Evolutionary conservation across 1,284 basidiomycete species (phyloP).

Genomic region (Spongispora temasekensis): DNA sequence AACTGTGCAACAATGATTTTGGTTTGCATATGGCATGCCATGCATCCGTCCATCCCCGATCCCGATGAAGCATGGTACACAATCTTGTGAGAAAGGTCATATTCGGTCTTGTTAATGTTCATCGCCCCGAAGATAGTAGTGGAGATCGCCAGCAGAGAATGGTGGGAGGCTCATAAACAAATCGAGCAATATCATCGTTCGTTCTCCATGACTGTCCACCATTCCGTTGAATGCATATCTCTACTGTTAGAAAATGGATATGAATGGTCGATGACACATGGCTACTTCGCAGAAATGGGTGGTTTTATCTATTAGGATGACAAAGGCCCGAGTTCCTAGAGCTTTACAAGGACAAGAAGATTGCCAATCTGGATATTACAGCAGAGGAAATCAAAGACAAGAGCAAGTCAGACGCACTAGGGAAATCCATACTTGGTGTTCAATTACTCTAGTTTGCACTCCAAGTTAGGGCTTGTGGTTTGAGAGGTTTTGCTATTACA

Average conservation of each 20-base stretch:
- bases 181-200: not conserved
- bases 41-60: not conserved
- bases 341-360: not conserved
- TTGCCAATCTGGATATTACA: slow-evolving; percentile 5
- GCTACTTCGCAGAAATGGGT: slow-evolving; percentile 1
- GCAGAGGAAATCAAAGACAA: slow-evolving; percentile 1
- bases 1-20: not conserved
- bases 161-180: not conserved
- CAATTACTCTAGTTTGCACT: not conserved
- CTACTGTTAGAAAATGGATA: not conserved
- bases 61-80: not conserved
- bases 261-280: slow-evolving; percentile 1
- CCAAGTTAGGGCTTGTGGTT: not conserved
- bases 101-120: not conserved
- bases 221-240: not conserved
- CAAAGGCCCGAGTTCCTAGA: not conserved
- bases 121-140: not conserved
- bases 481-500: not conserved
- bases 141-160: not conserved
- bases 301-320: not conserved
- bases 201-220: not conserved
- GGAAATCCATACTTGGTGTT: not conserved
- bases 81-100: not conserved
- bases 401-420: not conserved
- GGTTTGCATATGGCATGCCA: not conserved